Percentiles rank a stretch among this genome's conserved stretches.
phyloP scores from a whole-genome alignment of 768 basidiomycete genomes.

The Tubosaeta sp. region DNA sequence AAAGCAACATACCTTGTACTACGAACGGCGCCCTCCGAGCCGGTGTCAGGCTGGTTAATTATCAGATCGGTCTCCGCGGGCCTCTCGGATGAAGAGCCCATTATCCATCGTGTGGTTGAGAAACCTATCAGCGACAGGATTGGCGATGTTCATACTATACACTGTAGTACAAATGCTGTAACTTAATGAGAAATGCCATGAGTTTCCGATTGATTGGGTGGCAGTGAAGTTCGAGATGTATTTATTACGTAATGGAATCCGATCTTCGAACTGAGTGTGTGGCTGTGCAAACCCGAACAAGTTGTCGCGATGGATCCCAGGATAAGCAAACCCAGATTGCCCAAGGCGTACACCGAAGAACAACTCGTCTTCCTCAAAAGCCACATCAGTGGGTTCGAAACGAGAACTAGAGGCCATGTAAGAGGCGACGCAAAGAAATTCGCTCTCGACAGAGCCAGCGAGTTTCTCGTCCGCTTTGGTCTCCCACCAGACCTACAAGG shows the following conservation, averaged over 20 bases:
- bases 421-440: conserved; percentile 70
- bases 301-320: conserved; percentile 46
- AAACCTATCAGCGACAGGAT: too few relatives aligned
- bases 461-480: conserved; percentile 58
- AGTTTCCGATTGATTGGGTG: too few relatives aligned
- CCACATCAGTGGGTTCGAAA: conserved; percentile 53
- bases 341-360: conserved; percentile 61
- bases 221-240: too few relatives aligned
- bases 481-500: conserved; percentile 51
- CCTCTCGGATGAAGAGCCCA: too few relatives aligned
- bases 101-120: too few relatives aligned
- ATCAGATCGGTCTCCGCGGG: too few relatives aligned
- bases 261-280: conserved; percentile 18
- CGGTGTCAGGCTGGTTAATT: too few relatives aligned
- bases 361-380: conserved; percentile 56
- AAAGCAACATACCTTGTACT: too few relatives aligned
- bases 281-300: conserved; percentile 15
- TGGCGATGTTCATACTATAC: too few relatives aligned
- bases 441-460: conserved; percentile 56
- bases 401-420: conserved; percentile 53
- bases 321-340: conserved; percentile 61
- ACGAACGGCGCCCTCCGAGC: too few relatives aligned
- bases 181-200: too few relatives aligned
- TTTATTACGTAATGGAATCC: conserved; percentile 18
- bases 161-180: too few relatives aligned